Base-by-base conservation (phyloP, 768 basidiomycete genomes). In the Pleurotus salmoneostramineus region DNA sequence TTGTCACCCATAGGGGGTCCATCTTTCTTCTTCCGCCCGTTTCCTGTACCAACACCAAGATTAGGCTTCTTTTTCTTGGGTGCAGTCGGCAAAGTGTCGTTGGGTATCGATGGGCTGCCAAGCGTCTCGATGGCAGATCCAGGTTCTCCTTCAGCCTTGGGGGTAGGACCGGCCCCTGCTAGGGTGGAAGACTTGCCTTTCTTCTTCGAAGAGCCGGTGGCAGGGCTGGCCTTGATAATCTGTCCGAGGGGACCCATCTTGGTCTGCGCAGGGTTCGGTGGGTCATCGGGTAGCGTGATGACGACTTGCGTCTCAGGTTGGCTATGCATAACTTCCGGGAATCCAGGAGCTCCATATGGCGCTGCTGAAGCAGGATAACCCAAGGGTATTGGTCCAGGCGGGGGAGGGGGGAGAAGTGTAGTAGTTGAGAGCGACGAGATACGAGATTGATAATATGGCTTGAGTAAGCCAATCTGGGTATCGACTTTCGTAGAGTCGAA, bases 391-490 rank as follows among this genome's bases (percentile, higher is more conserved):
- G 65, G 43, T 40, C 61, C 51, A 45, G 59, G 21, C 59, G 57
- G 43, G 59, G 60, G 7, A 62, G 36, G 31, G 49, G 61, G 35
- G 57, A 11, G 35, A 58, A 50, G 63, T 12, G 62, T 47, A 15
- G 67, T 58, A 7, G 72, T 62, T 12, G 78, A 73, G 43, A 85
- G 67, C 27, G 72, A 63, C 2, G 77, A 66, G 49, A 92, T 74
- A 32, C 88, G 82, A 31, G 69, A 64, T 45, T 85, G 79, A 64
- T 89, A 96, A 74, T 87, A 95, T 0, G 81, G 70, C 58, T 82
- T 88, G 62, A 98, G 84, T 40, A 98, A 72, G 6, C 93, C 94
- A 62, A 97, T 93, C 65, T 96, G 94, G 27, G 84, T 74, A 36
- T 89, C 87, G 65, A 89, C 77, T 56, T 82, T 84, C 56, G 73